Base-by-base conservation (phyloP, 225 moss, liverwort and hornwort species). In the Asterella californica region DNA sequence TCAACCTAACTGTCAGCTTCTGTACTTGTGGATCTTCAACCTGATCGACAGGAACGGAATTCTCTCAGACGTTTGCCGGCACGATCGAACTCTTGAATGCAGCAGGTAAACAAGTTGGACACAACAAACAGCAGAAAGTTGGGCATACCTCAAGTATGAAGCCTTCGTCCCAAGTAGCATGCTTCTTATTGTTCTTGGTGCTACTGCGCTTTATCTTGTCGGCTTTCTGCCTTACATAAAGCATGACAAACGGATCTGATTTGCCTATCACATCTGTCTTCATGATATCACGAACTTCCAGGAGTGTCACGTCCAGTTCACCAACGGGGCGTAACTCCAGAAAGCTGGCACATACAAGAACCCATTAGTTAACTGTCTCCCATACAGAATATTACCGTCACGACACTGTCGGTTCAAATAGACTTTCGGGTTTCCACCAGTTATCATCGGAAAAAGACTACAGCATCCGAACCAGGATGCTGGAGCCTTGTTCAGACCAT, bases 211-310 rank as follows among this genome's bases (percentile, higher is more conserved):
- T 94, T 0, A 89, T 88, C 81, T 91, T 93, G 15, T 93, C 91
- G 17, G 88, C 82, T 0, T 89, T 94, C 71, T 91, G 90, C 61
- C 96, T 90, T 47, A 97, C 91, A 82, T 82, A 97, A 79, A 97
- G 83, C 37, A 86, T 78, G 45, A 91, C 87, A 48, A 97, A 97
- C 9, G 96, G 96, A 83, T 97, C 96, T 55, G 96, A 59, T 66
- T 93, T 97, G 55, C 96, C 96, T 25, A 97, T 22, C 7, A 89
- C 30, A 67, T 97, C 96, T 0, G 90, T 93, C 45, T 93, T 91
- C 93, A 93, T 94, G 27, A 97, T 29, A n/a, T 91, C 89, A 70
- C 85, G 84, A 14, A 33, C 96, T 68, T 92, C 96, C 5, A 94
- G 83, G 69, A 97, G 81, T 4, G 79, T 86, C 65, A 97, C 89